Evolutionary conservation across 78 protist genomes (phyloP).

Genomic region (Dictyostelium citrinum): DNA sequence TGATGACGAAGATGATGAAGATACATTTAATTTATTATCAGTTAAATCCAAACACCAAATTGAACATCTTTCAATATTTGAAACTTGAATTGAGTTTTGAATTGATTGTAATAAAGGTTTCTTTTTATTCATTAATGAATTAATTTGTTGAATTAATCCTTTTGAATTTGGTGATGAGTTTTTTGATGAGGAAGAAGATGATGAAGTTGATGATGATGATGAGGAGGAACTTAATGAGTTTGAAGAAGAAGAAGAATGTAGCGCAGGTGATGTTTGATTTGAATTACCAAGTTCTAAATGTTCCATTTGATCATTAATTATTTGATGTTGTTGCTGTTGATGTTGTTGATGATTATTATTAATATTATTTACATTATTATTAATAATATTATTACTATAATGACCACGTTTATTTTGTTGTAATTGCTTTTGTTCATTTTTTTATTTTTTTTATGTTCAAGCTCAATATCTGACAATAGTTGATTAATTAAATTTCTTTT

Average conservation of each 20-base stretch:
- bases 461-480: slow-evolving; percentile 6
- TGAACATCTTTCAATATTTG: not conserved
- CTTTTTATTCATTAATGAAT: not conserved
- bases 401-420: not conserved
- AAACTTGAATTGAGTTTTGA: not conserved
- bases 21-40: not conserved
- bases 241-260: not conserved
- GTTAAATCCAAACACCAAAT: not conserved
- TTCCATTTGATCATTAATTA: not conserved
- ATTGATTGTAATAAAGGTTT: not conserved
- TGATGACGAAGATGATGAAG: not conserved
- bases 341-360: not conserved
- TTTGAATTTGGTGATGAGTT: not conserved
- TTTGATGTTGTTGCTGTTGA: not conserved
- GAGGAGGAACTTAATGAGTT: not conserved
- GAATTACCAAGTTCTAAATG: not conserved
- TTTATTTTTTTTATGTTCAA: not conserved
- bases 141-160: not conserved
- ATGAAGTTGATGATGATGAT: not conserved
- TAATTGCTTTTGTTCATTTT: not conserved
- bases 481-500: not conserved
- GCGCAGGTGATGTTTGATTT: not conserved
- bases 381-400: not conserved
- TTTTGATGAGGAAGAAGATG: not conserved
- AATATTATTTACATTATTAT: not conserved